Conservation (phyloP, 257 asterid genomes). For the Echites panduratus region DNA sequence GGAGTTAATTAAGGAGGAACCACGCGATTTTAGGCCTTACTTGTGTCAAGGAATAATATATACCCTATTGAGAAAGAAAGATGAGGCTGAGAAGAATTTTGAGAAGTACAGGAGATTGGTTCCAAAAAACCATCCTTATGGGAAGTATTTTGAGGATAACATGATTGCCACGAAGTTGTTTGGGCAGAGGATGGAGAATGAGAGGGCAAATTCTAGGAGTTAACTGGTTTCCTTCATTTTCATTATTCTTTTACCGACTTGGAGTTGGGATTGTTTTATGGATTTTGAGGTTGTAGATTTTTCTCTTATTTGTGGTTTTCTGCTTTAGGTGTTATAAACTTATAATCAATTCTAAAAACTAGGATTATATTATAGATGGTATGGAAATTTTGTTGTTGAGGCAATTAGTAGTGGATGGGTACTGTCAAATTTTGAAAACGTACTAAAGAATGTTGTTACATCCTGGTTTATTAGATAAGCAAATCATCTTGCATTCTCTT, state of each 20-base stretch:
- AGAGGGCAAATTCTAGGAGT: constrained; percentile 27
- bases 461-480: neutral
- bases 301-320: neutral
- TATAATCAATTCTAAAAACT: neutral
- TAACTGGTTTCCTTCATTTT: constrained; percentile 13
- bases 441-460: neutral
- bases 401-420: constrained; percentile 9
- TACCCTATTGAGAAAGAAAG: constrained; percentile 61
- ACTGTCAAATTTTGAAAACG: neutral
- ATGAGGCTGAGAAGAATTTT: constrained; percentile 75
- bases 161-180: constrained; percentile 80
- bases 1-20: constrained; percentile 80
- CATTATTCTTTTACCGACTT: neutral
- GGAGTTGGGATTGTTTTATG: neutral
- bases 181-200: constrained; percentile 70
- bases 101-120: constrained; percentile 76
- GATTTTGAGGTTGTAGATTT: neutral
- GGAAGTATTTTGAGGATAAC: constrained; percentile 71
- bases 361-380: neutral
- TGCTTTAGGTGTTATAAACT: constrained; percentile 5
- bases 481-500: neutral
- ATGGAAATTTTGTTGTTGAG: constrained; percentile 10
- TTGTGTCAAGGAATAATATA: constrained; percentile 85
- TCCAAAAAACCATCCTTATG: constrained; percentile 82
- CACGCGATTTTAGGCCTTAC: constrained; percentile 90